Base-by-base conservation (phyloP, 495 filamentous ascomycete species). In the Lasiosphaeria ovina region DNA sequence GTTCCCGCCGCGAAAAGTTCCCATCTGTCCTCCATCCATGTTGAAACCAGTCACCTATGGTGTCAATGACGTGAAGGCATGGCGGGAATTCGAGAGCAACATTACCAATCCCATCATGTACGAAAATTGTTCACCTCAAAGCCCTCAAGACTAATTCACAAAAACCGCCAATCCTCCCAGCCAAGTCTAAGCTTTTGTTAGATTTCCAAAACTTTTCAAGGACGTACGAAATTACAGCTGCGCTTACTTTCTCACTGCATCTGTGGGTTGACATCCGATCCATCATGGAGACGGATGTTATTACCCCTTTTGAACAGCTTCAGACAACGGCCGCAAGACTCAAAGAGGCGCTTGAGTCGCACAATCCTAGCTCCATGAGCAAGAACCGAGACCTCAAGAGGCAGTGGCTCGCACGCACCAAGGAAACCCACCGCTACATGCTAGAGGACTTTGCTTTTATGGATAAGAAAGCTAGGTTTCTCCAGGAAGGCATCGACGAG, bases 261-360 rank as follows among this genome's bases (percentile, higher is more conserved):
- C 53, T 72, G 11, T 68, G 58, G 52, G 58, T 68, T 24, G 67
- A 72, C 40, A 66, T 72, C 54, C 71, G 69, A n/a, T 52, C 63
- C 42, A 72, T 72, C 44, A 36, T 72, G 16, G 71, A 72, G 14
- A 55, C 61, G 3, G 57, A 68, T 8, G 61, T 59, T 16, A 32
- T 17, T n/a, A 35, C 61, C 12, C 55, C 62, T 8, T 69, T 69
- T 51, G 35, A 67, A 10, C 51, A 65, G 32, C 54, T 68, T 3
- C 66, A 47, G 44, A 3, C 6, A 14, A 47, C 7, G 0, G 44
- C 44, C 8, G 16, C 7, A n/a, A 11, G 44, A 8, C 44, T 47
- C 4, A n/a, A 11, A n/a, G 44, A 47, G 11, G 44, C 12, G 12
- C 12, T 47, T n/a, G 12, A 11, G 11, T 9, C 44, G 6, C 12